Base-by-base conservation (phyloP, 345 rosid species). In the Moricandia arvensis region DNA sequence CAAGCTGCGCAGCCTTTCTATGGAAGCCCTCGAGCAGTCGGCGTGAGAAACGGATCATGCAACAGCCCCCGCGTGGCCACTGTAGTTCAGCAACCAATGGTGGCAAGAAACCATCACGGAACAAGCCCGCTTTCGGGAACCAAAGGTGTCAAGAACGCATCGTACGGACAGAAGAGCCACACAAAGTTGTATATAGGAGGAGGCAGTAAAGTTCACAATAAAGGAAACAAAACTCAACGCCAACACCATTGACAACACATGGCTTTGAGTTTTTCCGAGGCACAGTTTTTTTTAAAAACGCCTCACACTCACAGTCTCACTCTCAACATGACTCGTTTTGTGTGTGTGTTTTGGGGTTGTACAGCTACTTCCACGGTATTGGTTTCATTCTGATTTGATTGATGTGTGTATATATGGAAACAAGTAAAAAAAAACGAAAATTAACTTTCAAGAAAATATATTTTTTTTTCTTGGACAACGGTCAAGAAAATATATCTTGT, bases 101-200 rank as follows among this genome's bases (percentile, higher is more conserved):
- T 72, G 38, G 38, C 73, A 49, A 78, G 73, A 67, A 78, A 72
- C 77, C 77, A 72, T n/a, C 81, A 51, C 1, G 77, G 73, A 73
- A 72, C 77, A 8, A 78, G 77, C 45, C 77, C 73, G 1, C 81
- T 78, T 15, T 18, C 81, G 21, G 77, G 69, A 72, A 53, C 38
- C 16, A 78, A 64, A 29, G 73, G 69, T 34, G 69, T 60, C 8
- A 72, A 72, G 73, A 72, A 30, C 69, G 18, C 72, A 1, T 71
- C 76, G 8, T 47, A 26, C 2, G 73, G 77, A 78, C 77, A 78
- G 43, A 72, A 24, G 8, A 66, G 77, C 63, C 59, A 66, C 35
- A 15, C 77, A 29, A 78, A 72, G 69, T 29, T 61, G 59, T 72
- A 78, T 5, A 72, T 69, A 78, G 76, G 80, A 70, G 75, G 75